phyloP scores from a whole-genome alignment of 768 basidiomycete species.

The Hygrophorus pudorinus region DNA sequence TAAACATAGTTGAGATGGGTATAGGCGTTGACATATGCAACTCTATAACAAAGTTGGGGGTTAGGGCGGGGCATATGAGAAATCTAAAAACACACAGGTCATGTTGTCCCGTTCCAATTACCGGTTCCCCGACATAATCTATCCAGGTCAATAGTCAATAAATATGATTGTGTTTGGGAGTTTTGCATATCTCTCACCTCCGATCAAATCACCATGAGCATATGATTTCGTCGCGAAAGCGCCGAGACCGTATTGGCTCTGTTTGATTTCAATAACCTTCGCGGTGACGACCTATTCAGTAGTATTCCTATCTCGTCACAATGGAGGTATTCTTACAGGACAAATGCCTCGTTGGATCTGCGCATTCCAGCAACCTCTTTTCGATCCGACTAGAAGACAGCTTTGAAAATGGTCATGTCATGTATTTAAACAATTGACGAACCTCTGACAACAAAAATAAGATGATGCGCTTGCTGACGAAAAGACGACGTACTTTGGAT shows the following conservation, averaged over 20 bases:
- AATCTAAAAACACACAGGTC: background rate
- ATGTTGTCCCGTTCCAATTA: background rate
- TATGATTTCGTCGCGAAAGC: constrained; percentile 3
- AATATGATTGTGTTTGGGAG: background rate
- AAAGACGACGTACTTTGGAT: background rate
- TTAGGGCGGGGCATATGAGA: background rate
- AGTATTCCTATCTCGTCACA: background rate
- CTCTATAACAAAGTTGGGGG: background rate
- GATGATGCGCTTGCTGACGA: background rate
- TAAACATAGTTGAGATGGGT: constrained; percentile 7
- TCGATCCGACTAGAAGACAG: background rate
- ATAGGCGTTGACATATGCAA: background rate
- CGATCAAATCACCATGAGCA: background rate
- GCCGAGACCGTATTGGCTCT: background rate
- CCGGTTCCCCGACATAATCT: background rate
- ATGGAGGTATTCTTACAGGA: background rate
- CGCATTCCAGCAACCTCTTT: background rate
- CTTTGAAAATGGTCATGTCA: background rate
- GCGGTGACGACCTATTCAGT: background rate
- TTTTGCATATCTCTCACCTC: background rate
- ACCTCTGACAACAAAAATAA: background rate
- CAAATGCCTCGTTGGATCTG: background rate
- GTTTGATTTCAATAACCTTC: constrained; percentile 3
- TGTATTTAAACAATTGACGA: background rate
- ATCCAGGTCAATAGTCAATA: background rate